A percentile compares a stretch with the other conserved stretches of the same genome.
Conservation (phyloP, 805 yeast species). For the Millerozyma acaciae region DNA sequence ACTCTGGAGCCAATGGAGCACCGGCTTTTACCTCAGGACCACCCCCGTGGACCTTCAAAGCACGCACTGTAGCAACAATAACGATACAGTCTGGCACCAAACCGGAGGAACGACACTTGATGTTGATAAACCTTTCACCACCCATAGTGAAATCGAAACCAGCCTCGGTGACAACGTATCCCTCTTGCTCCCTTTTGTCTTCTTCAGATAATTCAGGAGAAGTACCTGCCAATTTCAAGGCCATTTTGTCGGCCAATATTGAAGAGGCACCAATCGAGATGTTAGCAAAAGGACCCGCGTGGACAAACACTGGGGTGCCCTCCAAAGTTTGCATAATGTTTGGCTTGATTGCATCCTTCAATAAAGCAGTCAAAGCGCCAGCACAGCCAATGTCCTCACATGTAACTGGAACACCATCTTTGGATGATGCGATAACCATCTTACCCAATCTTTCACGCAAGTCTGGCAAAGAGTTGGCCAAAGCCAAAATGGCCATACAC, state of each 20-base stretch:
- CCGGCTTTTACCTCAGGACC: slow-evolving; percentile 88
- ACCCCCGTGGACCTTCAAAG: slow-evolving; percentile 83
- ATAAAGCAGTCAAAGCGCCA: slow-evolving; percentile 78
- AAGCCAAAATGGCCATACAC: slow-evolving; percentile 80
- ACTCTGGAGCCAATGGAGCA: slow-evolving; percentile 70
- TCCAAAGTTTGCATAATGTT: slow-evolving; percentile 85
- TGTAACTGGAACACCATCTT: slow-evolving; percentile 68
- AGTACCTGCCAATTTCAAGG: slow-evolving; percentile 74
- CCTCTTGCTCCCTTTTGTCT: slow-evolving; percentile 49
- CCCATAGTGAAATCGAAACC: slow-evolving; percentile 92
- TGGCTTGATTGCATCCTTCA: slow-evolving; percentile 81
- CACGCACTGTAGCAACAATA: slow-evolving; percentile 80
- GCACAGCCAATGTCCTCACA: slow-evolving; percentile 84
- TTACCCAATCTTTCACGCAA: slow-evolving; percentile 71
- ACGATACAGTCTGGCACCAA: slow-evolving; percentile 73
- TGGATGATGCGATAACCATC: slow-evolving; percentile 70
- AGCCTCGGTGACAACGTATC: slow-evolving; percentile 83
- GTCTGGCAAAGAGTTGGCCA: slow-evolving; percentile 65
- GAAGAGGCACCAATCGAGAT: slow-evolving; percentile 86
- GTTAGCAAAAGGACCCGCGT: slow-evolving; percentile 88
- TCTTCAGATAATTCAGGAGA: slow-evolving; percentile 42
- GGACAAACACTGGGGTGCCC: slow-evolving; percentile 84
- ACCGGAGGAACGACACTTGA: slow-evolving; percentile 81
- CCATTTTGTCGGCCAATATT: slow-evolving; percentile 75
- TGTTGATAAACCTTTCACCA: slow-evolving; percentile 81